Evolutionary conservation across 371 early-diverging fungal genomes (phyloP), one percentile per base, ranked within the genome.

Genomic region (Rhizopus stolonifer): DNA sequence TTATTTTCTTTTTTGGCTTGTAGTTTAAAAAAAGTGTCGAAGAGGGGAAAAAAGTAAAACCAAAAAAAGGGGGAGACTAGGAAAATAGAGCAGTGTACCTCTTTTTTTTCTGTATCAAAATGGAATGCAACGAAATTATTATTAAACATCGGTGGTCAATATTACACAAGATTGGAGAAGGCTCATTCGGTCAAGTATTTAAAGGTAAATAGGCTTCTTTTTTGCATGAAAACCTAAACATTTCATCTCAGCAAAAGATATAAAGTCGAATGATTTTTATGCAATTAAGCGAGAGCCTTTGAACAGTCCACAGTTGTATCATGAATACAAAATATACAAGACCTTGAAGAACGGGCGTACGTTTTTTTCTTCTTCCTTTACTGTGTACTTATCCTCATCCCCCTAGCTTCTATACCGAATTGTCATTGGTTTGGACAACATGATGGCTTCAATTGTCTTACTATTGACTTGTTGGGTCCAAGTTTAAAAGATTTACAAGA

Each of bases 391-490:
- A 21, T 25, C 33, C 13, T 4, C 7, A 33, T 43, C 1, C 15
- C 33, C n/a, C 25, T 64, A 84, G 86, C 63, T 56, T 94, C 94
- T 39, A 85, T 96, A 34, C 93, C 98, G 2, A 71, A 63, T 17
- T 84, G 85, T 19, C 89, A 93, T 64, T 94, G 94, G 81, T 95
- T 88, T 80, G 96, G 96, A 19, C 87, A 87, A 58, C 92, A 95
- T 67, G 94, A 91, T 6, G 80, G 86, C 5, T 92, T 92, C 71
- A 88, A 93, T 65, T 82, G 91, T 13, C 79, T 95, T 32, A 90
- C 97, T 49, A 91, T 99, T 61, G 99, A 99, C 66, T 78, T 99
- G 38, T 85, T 99, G 24, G 99, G 99, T 10, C 91, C 92, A 4
- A 90, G 85, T 65, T 68, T 99, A 25, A 95, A 99, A 67, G 88